Evolutionary conservation across 169 alveolate species (phyloP), one percentile per base, ranked within the genome.

Genomic region (Plasmodium sp.): DNA sequence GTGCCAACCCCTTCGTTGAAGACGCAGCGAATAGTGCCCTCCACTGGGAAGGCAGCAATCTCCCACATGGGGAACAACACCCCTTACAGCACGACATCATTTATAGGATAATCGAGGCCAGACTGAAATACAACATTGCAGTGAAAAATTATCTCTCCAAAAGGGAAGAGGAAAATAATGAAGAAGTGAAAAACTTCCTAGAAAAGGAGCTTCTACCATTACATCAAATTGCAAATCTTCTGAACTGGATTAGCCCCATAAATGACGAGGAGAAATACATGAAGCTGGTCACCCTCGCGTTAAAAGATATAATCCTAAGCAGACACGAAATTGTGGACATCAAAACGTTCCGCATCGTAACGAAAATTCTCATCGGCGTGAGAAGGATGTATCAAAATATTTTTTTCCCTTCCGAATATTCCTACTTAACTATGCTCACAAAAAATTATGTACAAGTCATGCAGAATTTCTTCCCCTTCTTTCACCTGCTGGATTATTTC

Each of bases 401-500:
- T 31, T 81, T 81, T 92, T 81, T 92, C 74, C 58, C 84, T 18
- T 92, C 86, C 10, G 80, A 92, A 72, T 92, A 92, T 71, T 92
- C 92, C 39, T 92, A 92, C 84, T 92, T 92, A 92, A 92, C 41
- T 39, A 73, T 92, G 81, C 45, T 92, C 16, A 71, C 84, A 81
- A 92, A 58, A 36, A 14, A 92, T 92, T 92, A 92, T 82, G 62
- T 92, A 39, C 73, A 82, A 12, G 36, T 14, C 16, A 83, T 92
- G 72, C 81, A 82, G 48, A 81, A 71, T 3, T 81, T 92, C 58
- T 33, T 72, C 22, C 92, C 77, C 10, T 92, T 92, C 51, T 92
- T 92, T 82, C 12, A 62, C 2, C 27, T 72, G 2, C 36, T 45
- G 18, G 95, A 92, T 41, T 82, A 71, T 71, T 92, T 92, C 34